Base-by-base conservation (phyloP, 768 basidiomycete species). In the Heimioporus sp. region DNA sequence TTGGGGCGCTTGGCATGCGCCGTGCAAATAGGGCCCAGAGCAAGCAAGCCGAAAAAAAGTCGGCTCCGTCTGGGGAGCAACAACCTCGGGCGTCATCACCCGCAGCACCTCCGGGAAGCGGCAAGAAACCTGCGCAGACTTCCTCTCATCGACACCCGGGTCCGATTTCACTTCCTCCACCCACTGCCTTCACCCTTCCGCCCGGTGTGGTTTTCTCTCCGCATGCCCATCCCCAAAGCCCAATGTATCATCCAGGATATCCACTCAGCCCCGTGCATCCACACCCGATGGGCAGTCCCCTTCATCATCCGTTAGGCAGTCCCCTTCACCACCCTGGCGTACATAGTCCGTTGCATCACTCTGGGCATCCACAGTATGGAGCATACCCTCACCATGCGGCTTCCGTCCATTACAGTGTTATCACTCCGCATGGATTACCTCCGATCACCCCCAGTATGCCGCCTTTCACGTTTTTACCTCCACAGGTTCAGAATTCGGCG, bases 381-480 rank as follows among this genome's bases (percentile, higher is more conserved):
- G 10, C 60, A 57, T 65, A 69, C 49, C 57, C 61, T 41, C 59
- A 58, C 16, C 63, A 59, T 35, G 50, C 49, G 21, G 47, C 55
- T 40, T 51, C 53, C 35, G 50, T 61, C 24, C 65, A 69, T 43
- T 69, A 69, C 40, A 60, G 69, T 39, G 67, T 73, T 31, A 75
- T 85, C 55, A 90, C 87, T 10, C 86, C 87, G n/a, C 81, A 85
- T 56, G 88, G 90, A 0, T 72, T 93, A n/a, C 90, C 90, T 13
- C 88, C 91, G 2, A 92, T 97, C 63, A 97, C 95, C n/a, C 94
- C 95, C 0, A 90, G 88, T 54, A 98, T 98, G 95, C 96, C 96
- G 1, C 85, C 92, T 6, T 98, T 97, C 72, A 86, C 84, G 12
- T 95, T 97, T 69, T 76, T 87, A 35, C 77, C 81, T 16, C 81